Evolutionary conservation across 805 yeast species (phyloP).

Genomic region (Scheffersomyces stipitis): DNA sequence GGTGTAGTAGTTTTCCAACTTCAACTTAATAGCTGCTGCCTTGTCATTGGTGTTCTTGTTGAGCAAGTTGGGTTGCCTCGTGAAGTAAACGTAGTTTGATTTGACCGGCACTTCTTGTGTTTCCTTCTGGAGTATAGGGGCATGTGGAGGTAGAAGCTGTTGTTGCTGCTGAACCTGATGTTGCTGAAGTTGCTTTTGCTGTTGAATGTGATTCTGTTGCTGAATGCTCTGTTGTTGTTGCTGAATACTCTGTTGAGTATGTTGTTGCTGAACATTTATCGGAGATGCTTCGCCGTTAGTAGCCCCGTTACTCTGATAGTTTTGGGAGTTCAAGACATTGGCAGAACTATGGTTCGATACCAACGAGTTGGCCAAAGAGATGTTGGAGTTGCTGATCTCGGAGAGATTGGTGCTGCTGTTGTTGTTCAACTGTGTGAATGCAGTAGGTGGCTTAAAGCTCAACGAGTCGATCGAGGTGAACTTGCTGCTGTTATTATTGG

Average conservation of each 20-base stretch:
- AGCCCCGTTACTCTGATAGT: background rate
- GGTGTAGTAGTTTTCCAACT: constrained; percentile 81
- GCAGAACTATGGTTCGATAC: constrained; percentile 12
- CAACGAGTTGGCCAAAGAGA: constrained; percentile 21
- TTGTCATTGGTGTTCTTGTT: constrained; percentile 76
- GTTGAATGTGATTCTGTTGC: constrained; percentile 11
- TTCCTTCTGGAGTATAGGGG: constrained; percentile 6
- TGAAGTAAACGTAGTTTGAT: constrained; percentile 65
- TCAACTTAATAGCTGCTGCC: constrained; percentile 79
- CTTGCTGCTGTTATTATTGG: constrained; percentile 16
- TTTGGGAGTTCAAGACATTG: constrained; percentile 5
- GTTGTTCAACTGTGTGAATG: constrained; percentile 42
- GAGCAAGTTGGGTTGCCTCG: constrained; percentile 77
- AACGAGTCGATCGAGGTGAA: constrained; percentile 40
- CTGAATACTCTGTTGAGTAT: constrained; percentile 14
- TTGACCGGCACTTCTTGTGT: constrained; percentile 4
- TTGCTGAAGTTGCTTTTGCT: constrained; percentile 10
- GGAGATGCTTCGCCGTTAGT: background rate
- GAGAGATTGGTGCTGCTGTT: constrained; percentile 40
- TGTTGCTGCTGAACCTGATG: constrained; percentile 8
- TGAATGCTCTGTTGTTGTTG: constrained; percentile 10
- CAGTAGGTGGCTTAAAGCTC: constrained; percentile 40
- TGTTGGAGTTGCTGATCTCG: constrained; percentile 28
- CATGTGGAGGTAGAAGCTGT: constrained; percentile 9
- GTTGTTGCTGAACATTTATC: constrained; percentile 11